These are phyloP conservation scores for Colletotrichum sp. DNA, from an alignment of 2,329 filamentous ascomycete species.

Conservation along the genomic window DNA sequence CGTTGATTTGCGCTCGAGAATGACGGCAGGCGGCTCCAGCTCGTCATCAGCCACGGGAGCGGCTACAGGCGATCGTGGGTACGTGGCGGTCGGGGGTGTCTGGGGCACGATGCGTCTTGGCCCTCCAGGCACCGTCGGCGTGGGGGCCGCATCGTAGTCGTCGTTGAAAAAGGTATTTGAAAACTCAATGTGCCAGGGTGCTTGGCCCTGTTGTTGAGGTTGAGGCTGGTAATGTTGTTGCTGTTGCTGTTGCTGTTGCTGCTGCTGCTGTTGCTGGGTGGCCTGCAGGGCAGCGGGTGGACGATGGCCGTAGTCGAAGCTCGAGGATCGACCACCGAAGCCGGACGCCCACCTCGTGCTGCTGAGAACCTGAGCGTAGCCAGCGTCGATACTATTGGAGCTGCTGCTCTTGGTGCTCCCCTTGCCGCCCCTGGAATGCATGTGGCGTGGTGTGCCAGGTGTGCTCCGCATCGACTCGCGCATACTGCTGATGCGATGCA, in stretches of 20 bases:
- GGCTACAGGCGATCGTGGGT: neutral
- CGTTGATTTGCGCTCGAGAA: slow-evolving; percentile 11
- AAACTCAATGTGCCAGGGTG: slow-evolving; percentile 53
- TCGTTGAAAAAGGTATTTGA: slow-evolving; percentile 52
- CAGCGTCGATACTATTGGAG: slow-evolving; percentile 69
- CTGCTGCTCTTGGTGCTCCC: slow-evolving; percentile 78
- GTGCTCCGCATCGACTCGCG: slow-evolving; percentile 49
- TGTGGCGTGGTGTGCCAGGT: slow-evolving; percentile 45
- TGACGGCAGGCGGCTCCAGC: neutral
- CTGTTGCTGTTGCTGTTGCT: slow-evolving; percentile 21
- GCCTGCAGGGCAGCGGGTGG: slow-evolving; percentile 29
- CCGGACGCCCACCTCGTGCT: slow-evolving; percentile 64
- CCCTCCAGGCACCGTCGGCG: slow-evolving; percentile 81
- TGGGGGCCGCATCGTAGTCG: slow-evolving; percentile 83
- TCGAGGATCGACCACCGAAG: slow-evolving; percentile 67
- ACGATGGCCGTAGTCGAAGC: slow-evolving; percentile 72
- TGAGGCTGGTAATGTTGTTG: neutral
- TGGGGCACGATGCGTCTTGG: slow-evolving; percentile 58
- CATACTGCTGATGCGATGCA: slow-evolving; percentile 69
- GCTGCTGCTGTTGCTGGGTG: slow-evolving; percentile 26
- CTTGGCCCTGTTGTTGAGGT: slow-evolving; percentile 20
- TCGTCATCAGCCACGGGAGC: neutral
- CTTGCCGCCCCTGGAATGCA: slow-evolving; percentile 64
- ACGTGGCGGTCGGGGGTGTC: slow-evolving; percentile 20
- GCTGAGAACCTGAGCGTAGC: slow-evolving; percentile 61